Conservation (phyloP, 2,329 filamentous ascomycete species). For the Setomelanomma holmii region DNA sequence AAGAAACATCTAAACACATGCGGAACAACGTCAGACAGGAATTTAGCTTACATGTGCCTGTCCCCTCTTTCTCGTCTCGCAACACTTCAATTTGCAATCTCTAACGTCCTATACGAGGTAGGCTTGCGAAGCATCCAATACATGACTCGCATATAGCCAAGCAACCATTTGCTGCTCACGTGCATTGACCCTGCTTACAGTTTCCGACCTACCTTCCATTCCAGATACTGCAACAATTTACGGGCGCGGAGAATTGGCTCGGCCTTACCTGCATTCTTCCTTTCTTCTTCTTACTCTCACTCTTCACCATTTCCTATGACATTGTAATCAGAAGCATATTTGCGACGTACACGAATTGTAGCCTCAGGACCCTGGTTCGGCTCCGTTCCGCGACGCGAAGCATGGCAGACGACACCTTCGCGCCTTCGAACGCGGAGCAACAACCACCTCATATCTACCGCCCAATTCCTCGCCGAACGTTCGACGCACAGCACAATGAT, state of each 20-base stretch:
- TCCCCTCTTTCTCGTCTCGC: conserved; percentile 15
- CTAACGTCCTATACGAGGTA: conserved; percentile 30
- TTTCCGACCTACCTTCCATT: conserved; percentile 27
- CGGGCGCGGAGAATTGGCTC: conserved; percentile 14
- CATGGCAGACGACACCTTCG: conserved; percentile 40
- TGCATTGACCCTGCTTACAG: conserved; percentile 28
- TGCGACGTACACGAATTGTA: conserved; percentile 6
- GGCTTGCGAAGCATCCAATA: conserved; percentile 24
- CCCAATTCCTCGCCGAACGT: conserved; percentile 48
- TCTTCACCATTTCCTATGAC: conserved; percentile 9
- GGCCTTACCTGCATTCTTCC: conserved; percentile 6
- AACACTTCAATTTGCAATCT: conserved; percentile 13
- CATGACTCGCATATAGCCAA: conserved; percentile 21
- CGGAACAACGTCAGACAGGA: conserved; percentile 14
- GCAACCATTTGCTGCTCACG: conserved; percentile 25
- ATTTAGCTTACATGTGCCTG: conserved; percentile 6
- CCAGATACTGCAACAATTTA: conserved; percentile 29
- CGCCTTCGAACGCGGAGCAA: conserved; percentile 25
- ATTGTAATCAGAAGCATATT: conserved; percentile 11
- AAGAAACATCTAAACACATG: conserved; percentile 14
- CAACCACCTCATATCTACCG: conserved; percentile 44
- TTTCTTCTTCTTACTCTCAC: conserved; percentile 14
- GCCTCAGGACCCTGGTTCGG: conserved; percentile 6
- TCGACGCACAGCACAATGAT: conserved; percentile 26
- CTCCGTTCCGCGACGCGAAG: conserved; percentile 3